Evolutionary conservation across 306 rosid genomes (phyloP).

Genomic region (Cajanus cajan): DNA sequence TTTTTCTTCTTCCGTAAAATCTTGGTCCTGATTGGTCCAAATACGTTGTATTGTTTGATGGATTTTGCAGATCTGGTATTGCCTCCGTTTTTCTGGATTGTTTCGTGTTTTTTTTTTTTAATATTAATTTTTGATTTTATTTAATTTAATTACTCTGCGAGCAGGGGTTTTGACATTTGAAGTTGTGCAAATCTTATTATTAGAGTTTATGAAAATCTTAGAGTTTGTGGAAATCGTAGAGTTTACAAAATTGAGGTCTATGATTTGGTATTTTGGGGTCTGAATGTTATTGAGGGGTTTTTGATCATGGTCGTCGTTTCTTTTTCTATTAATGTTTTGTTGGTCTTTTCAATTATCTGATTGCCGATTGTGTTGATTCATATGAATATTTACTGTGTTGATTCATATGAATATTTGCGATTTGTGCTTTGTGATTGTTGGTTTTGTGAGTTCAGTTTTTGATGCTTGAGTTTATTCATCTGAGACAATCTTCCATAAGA

Average conservation of each 20-base stretch:
- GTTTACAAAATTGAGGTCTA: not conserved
- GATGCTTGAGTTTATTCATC: not conserved
- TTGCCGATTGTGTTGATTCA: not conserved
- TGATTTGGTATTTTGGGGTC: not conserved
- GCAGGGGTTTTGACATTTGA: not conserved
- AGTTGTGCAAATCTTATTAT: not conserved
- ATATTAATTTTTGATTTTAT: not conserved
- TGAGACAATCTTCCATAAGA: not conserved
- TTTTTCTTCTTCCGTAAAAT: not conserved
- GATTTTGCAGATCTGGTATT: conserved; percentile 34
- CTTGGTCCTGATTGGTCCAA: not conserved
- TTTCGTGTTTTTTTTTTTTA: too few relatives aligned
- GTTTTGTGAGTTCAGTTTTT: not conserved
- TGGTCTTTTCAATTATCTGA: not conserved
- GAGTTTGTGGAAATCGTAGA: not conserved
- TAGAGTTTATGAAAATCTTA: not conserved
- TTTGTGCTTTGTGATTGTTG: not conserved
- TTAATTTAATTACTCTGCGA: not conserved
- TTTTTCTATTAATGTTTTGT: not conserved
- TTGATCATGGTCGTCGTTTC: not conserved
- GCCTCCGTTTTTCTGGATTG: not conserved
- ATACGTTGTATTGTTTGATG: not conserved
- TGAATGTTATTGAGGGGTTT: not conserved
- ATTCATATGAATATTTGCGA: not conserved
- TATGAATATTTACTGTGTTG: not conserved